phyloP scores from a whole-genome alignment of 2,329 filamentous ascomycete species.

The Colletotrichum limetticola region DNA sequence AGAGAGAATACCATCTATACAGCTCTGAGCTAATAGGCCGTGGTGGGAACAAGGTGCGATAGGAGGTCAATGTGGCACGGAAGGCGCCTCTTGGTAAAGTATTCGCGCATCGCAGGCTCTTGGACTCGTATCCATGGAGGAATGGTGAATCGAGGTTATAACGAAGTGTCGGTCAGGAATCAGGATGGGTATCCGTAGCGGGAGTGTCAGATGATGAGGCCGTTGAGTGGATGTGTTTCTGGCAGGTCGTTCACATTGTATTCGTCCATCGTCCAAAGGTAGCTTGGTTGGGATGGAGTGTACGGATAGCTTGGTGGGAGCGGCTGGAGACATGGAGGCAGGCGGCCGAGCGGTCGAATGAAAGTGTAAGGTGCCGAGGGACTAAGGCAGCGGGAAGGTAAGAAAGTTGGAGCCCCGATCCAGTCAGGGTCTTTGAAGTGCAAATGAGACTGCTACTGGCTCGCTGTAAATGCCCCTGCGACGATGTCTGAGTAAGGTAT shows the following conservation, averaged over 20 bases:
- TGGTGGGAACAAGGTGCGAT: neutral
- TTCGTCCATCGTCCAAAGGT: neutral
- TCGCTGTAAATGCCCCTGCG: neutral
- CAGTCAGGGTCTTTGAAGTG: neutral
- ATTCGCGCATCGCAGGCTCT: slow-evolving; percentile 6
- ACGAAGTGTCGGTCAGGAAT: slow-evolving; percentile 26
- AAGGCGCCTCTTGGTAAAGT: neutral
- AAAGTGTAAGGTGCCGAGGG: neutral
- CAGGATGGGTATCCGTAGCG: slow-evolving; percentile 13
- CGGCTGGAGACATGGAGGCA: slow-evolving; percentile 16
- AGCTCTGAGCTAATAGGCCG: slow-evolving; percentile 1
- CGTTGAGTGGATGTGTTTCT: slow-evolving; percentile 43
- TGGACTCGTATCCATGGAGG: slow-evolving; percentile 13
- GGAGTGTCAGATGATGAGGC: slow-evolving; percentile 35
- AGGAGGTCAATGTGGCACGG: slow-evolving; percentile 1
- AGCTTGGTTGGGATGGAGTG: neutral
- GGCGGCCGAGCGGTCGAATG: slow-evolving; percentile 6
- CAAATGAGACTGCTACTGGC: slow-evolving; percentile 1
- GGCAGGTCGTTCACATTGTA: slow-evolving; percentile 8
- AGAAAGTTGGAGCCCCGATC: slow-evolving; percentile 14
- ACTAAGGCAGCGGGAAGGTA: slow-evolving; percentile 15
- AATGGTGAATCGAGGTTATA: slow-evolving; percentile 12
- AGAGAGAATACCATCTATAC: neutral
- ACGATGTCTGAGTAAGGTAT: neutral
- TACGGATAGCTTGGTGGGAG: slow-evolving; percentile 4